phyloP scores from a whole-genome alignment of 768 basidiomycete species.

The Tubosaeta sp. region DNA sequence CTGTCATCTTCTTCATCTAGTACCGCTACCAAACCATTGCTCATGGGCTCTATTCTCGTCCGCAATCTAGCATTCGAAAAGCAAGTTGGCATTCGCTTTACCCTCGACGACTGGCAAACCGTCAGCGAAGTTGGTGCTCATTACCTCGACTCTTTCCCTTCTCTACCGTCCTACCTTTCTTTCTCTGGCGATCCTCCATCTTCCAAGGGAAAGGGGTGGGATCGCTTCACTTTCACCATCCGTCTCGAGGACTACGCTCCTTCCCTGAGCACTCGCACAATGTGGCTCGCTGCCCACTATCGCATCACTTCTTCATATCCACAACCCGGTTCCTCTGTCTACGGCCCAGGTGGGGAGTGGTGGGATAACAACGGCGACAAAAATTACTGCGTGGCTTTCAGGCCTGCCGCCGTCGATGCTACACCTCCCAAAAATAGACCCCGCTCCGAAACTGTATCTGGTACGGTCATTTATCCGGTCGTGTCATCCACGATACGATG shows the following conservation, averaged over 20 bases:
- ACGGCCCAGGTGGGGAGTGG: conserved; percentile 63
- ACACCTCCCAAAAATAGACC: background rate
- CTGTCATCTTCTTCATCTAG: conserved; percentile 19
- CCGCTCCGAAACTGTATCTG: conserved; percentile 21
- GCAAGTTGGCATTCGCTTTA: conserved; percentile 80
- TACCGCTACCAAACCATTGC: conserved; percentile 25
- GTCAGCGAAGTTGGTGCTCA: conserved; percentile 75
- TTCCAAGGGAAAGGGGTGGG: conserved; percentile 37
- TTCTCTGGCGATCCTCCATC: background rate
- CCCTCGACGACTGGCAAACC: conserved; percentile 92
- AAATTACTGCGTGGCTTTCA: conserved; percentile 79
- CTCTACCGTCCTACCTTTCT: conserved; percentile 30
- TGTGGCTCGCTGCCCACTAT: conserved; percentile 63
- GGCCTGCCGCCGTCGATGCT: conserved; percentile 5
- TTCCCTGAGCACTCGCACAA: conserved; percentile 44
- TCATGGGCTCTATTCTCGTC: conserved; percentile 77
- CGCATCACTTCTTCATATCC: conserved; percentile 22
- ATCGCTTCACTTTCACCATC: conserved; percentile 58
- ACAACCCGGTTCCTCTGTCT: conserved; percentile 12
- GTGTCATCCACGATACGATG: background rate
- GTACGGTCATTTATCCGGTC: conserved; percentile 4
- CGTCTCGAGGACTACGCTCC: conserved; percentile 67
- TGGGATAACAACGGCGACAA: conserved; percentile 87
- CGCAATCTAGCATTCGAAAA: conserved; percentile 87
- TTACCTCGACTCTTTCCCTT: conserved; percentile 40